These are phyloP conservation scores for Hyaloscypha hepaticicola DNA, from an alignment of 495 filamentous ascomycete species.

Conservation along the genomic window DNA sequence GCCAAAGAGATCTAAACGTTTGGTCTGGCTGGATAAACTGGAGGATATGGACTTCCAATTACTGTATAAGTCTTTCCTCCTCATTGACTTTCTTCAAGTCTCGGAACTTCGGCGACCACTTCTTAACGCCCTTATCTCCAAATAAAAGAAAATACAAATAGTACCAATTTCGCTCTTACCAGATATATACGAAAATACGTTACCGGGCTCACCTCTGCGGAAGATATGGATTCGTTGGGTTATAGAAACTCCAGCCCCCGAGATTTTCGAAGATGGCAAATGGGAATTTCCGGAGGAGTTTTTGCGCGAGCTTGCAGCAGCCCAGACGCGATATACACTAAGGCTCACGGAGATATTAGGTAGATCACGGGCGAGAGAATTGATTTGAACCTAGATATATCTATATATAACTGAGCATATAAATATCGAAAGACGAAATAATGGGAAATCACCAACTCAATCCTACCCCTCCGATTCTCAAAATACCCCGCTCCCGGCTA, in stretches of 20 bases:
- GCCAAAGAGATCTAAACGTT: not conserved
- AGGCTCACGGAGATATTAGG: no score
- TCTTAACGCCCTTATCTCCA: not conserved
- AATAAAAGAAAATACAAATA: not conserved
- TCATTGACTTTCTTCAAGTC: not conserved
- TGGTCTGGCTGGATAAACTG: no score
- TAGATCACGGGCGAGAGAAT: no score
- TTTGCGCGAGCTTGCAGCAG: no score
- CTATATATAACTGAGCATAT: no score
- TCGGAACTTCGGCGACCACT: not conserved
- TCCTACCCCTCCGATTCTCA: no score
- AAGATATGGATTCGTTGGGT: not conserved
- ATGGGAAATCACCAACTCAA: no score
- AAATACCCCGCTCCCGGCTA: no score
- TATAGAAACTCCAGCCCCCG: not conserved
- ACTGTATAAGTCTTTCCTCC: conserved; percentile 1
- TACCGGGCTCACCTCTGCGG: not conserved
- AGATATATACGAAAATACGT: conserved; percentile 5
- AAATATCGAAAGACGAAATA: no score
- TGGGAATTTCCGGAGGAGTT: no score
- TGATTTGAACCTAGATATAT: no score
- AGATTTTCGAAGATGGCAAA: conserved; percentile 2
- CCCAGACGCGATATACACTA: no score
- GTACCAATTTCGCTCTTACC: conserved; percentile 1
- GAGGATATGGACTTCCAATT: not conserved